Percentiles rank a stretch among this genome's conserved stretches.
Evolutionary conservation across 1,284 basidiomycete genomes (phyloP).

Genomic region (Heterobasidion irregulare): DNA sequence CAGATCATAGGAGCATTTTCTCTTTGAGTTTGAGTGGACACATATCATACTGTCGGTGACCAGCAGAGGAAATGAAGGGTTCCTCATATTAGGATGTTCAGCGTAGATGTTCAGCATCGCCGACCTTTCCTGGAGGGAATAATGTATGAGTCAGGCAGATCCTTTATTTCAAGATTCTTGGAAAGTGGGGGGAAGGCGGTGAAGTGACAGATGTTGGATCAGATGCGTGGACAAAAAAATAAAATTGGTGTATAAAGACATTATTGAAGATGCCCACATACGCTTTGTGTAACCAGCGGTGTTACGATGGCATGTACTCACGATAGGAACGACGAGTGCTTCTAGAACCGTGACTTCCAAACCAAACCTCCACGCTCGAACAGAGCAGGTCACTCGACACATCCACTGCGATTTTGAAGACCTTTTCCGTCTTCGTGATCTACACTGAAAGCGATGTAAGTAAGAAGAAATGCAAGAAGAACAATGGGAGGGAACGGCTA

Average conservation of each 20-base stretch:
- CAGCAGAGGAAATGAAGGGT: too few species aligned
- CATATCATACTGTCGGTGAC: too few species aligned
- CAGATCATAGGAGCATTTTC: too few species aligned
- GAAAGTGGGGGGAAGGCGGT: too few species aligned
- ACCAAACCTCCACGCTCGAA: constrained; percentile 36
- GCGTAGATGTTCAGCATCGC: too few species aligned
- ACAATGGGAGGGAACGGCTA: constrained; percentile 18
- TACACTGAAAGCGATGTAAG: constrained; percentile 50
- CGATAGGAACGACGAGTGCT: background rate
- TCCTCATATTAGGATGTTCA: too few species aligned
- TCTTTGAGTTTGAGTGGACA: too few species aligned
- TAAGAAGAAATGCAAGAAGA: constrained; percentile 42
- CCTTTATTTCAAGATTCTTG: too few species aligned
- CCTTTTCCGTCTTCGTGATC: constrained; percentile 46
- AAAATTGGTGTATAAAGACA: background rate
- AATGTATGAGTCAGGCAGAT: too few species aligned
- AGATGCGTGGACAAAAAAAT: too few species aligned
- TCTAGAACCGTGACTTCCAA: constrained; percentile 30
- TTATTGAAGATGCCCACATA: background rate
- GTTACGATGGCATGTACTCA: background rate
- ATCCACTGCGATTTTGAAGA: constrained; percentile 37
- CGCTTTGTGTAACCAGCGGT: background rate
- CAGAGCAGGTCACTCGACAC: constrained; percentile 17
- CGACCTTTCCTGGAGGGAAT: too few species aligned
- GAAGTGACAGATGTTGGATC: too few species aligned